Evolutionary conservation across 2,329 filamentous ascomycete genomes (phyloP).

Genomic region (Aspergillus floridensis): DNA sequence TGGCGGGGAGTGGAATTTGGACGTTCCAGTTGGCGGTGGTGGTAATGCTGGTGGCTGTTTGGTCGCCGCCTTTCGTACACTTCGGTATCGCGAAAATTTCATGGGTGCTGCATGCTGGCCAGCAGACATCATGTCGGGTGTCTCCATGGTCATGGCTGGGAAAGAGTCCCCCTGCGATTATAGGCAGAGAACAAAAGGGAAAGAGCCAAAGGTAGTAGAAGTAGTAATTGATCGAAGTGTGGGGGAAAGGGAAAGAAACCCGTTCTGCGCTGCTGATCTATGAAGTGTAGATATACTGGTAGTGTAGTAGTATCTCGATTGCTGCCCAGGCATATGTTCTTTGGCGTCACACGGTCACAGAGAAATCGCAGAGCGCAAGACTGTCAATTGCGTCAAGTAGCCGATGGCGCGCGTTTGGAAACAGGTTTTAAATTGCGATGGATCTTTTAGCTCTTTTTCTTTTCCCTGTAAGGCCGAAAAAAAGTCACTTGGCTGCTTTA

Average conservation of each 20-base stretch:
- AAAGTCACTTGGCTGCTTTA: neutral
- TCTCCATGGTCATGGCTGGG: conserved; percentile 23
- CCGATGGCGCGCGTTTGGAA: neutral
- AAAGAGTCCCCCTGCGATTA: neutral
- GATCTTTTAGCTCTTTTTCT: conserved; percentile 1
- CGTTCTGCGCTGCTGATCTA: neutral
- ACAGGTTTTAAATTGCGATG: neutral
- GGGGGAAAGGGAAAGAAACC: neutral
- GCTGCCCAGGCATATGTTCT: neutral
- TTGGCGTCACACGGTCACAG: neutral
- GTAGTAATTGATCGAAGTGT: no score
- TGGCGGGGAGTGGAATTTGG: conserved; percentile 8
- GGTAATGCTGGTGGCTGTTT: conserved; percentile 30
- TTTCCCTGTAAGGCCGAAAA: neutral
- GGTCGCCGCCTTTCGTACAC: conserved; percentile 49
- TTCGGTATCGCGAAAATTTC: conserved; percentile 59
- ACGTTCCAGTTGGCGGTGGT: no score
- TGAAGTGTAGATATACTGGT: neutral
- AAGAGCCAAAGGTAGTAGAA: neutral
- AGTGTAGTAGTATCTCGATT: neutral
- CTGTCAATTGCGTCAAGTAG: neutral
- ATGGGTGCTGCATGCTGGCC: conserved; percentile 21
- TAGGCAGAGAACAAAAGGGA: neutral
- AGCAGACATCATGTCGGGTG: conserved; percentile 15
- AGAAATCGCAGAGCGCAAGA: neutral